Base-by-base conservation (phyloP, 371 early-diverging fungal species). In the Chytridiales sp. region DNA sequence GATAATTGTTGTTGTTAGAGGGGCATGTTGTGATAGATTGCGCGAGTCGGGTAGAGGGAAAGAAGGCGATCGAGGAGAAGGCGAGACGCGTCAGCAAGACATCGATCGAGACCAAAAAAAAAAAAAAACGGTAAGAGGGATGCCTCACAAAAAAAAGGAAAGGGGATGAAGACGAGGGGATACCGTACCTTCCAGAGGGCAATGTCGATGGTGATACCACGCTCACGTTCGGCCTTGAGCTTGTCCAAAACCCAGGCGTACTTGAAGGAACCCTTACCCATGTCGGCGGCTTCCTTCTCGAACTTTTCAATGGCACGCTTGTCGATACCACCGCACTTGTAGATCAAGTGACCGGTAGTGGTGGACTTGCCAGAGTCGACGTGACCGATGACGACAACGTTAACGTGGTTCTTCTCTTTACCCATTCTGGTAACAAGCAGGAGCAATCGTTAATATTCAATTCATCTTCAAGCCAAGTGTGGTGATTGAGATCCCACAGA, bases 351-450 rank as follows among this genome's bases (percentile, higher is more conserved):
- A 79, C 99, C 91, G 62, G 88, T 90, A 78, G 88, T 87, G 81
- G 90, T 91, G 67, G 90, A 89, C 86, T 93, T 95, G 80, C 94
- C 94, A 70, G 94, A 93, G 85, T 95, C 99, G 87, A 99, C 99
- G 91, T 99, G 99, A 67, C 99, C 99, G 77, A 98, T 95, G 84
- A 99, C 96, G 80, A 98, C 94, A 83, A 97, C 88, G 87, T 91
- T 92, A 79, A 93, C 85, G 87, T 92, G 92, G 77, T 73, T 76
- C 87, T 94, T 93, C 75, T 92, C 94, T 79, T 94, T 93, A 74
- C 93, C 93, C 94, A 93, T 92, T 57, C 56, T 47, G n/a, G n/a
- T n/a, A n/a, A n/a, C n/a, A n/a, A n/a, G n/a, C n/a, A n/a, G n/a
- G n/a, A n/a, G n/a, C n/a, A n/a, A n/a, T n/a, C n/a, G n/a, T n/a